These are phyloP conservation scores for Thuja plicata DNA, from an alignment of 83 land plant genomes.

Conservation along the genomic window DNA sequence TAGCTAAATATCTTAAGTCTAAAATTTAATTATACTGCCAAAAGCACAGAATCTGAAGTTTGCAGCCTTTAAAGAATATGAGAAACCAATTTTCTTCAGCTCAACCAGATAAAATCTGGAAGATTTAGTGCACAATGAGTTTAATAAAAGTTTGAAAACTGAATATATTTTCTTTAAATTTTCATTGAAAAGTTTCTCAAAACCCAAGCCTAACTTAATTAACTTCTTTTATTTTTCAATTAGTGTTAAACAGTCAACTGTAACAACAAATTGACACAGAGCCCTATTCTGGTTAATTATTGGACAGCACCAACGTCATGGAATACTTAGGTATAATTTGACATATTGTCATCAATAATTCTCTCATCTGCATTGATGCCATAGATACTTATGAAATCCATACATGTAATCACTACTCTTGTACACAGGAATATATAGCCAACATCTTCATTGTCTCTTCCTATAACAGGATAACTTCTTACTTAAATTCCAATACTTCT, in stretches of 20 bases:
- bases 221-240: neutral
- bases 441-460: neutral
- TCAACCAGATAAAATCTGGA: neutral
- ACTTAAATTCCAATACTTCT: neutral
- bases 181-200: neutral
- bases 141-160: neutral
- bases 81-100: neutral
- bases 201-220: neutral
- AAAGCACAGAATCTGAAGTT: neutral
- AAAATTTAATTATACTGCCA: neutral
- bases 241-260: neutral
- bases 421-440: neutral
- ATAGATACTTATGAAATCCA: neutral
- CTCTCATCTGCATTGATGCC: neutral
- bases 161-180: neutral
- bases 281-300: too few relatives aligned
- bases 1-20: neutral
- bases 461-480: neutral
- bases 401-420: neutral
- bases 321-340: too few relatives aligned
- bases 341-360: neutral
- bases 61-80: neutral
- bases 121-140: neutral
- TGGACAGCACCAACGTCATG: too few relatives aligned
- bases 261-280: neutral